A percentile compares a stretch with the other conserved stretches of the same genome.
phyloP scores from a whole-genome alignment of 345 rosid genomes.

The Arabis hirsuta region DNA sequence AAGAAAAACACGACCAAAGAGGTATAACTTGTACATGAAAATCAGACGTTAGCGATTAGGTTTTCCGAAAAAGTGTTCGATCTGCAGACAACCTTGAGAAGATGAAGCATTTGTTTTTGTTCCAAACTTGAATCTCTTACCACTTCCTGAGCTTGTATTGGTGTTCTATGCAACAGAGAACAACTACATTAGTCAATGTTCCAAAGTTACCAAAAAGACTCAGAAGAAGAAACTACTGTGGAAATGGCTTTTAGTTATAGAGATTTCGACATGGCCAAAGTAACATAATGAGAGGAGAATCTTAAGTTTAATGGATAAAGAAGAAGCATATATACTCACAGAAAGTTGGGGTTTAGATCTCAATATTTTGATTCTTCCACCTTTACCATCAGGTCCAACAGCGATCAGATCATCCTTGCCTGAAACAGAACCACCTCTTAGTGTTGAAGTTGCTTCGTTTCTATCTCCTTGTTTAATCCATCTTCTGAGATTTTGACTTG shows the following conservation, averaged over 20 bases:
- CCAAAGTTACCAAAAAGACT: slow-evolving; percentile 24
- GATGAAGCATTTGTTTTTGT: slow-evolving; percentile 53
- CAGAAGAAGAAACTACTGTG: slow-evolving; percentile 36
- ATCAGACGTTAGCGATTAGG: slow-evolving; percentile 42
- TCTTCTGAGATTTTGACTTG: slow-evolving; percentile 67
- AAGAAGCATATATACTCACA: slow-evolving; percentile 48
- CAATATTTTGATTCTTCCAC: slow-evolving; percentile 79
- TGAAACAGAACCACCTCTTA: slow-evolving; percentile 38
- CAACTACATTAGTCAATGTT: slow-evolving; percentile 7
- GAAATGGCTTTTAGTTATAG: not conserved
- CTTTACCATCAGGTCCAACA: slow-evolving; percentile 91
- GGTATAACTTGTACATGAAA: too few relatives aligned
- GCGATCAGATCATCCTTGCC: slow-evolving; percentile 65
- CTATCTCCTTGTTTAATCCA: slow-evolving; percentile 83
- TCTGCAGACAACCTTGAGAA: slow-evolving; percentile 73
- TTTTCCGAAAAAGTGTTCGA: slow-evolving; percentile 88
- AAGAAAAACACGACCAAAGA: too few relatives aligned
- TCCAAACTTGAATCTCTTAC: slow-evolving; percentile 67
- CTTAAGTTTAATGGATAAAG: not conserved
- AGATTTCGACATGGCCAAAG: not conserved
- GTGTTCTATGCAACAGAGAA: slow-evolving; percentile 51
- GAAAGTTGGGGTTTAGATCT: slow-evolving; percentile 61
- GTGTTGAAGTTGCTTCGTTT: slow-evolving; percentile 37
- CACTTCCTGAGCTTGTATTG: slow-evolving; percentile 47
- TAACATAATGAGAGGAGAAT: not conserved